These are phyloP conservation scores for Chaetoceros tenuissimus DNA, from an alignment of 108 stramenopile species.

Conservation along the genomic window DNA sequence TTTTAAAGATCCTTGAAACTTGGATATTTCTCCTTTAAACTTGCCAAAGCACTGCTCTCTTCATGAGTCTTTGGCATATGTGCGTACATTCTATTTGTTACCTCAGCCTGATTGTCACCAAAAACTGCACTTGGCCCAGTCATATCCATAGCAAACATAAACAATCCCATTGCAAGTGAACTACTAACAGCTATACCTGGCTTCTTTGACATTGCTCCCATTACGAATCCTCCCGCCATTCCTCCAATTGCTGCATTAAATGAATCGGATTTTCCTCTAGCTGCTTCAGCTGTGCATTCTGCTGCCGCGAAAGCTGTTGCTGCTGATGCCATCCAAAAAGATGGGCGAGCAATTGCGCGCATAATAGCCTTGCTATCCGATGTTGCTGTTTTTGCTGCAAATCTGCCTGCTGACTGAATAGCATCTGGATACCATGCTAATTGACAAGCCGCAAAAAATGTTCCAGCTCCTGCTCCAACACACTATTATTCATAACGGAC, in stretches of 20 bases:
- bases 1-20: slow-evolving; percentile 24
- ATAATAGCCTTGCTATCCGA: slow-evolving; percentile 18
- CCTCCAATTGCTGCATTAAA: slow-evolving; percentile 31
- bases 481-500: slow-evolving; percentile 5
- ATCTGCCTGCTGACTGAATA: slow-evolving; percentile 8
- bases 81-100: neutral
- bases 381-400: neutral
- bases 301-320: slow-evolving; percentile 24
- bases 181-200: slow-evolving; percentile 25
- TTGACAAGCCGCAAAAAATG: slow-evolving; percentile 24
- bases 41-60: slow-evolving; percentile 28
- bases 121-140: slow-evolving; percentile 20
- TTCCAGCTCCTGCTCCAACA: slow-evolving; percentile 23
- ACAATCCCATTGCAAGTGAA: slow-evolving; percentile 27
- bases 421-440: slow-evolving; percentile 40
- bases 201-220: slow-evolving; percentile 21
- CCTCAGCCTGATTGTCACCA: neutral
- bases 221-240: slow-evolving; percentile 28
- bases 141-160: slow-evolving; percentile 32
- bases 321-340: slow-evolving; percentile 22
- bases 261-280: slow-evolving; percentile 23
- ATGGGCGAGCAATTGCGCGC: slow-evolving; percentile 21
- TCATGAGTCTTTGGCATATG: slow-evolving; percentile 18
- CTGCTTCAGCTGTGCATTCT: slow-evolving; percentile 26
- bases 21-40: slow-evolving; percentile 26